Conservation (phyloP, 1,284 basidiomycete genomes). For the Sanghuangporus weigelae region DNA sequence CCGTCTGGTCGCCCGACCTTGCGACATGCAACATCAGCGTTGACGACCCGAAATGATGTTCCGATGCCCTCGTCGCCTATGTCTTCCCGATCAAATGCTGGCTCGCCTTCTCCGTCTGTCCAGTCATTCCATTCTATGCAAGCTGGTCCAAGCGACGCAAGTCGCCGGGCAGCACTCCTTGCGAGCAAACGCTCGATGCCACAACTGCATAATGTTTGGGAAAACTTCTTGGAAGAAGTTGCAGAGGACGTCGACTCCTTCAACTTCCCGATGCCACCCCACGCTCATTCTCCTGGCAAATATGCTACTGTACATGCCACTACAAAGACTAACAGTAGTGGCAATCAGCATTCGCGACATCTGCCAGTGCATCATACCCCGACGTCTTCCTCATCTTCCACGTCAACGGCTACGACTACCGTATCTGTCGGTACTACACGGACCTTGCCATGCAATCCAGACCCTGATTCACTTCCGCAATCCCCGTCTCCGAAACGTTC, state of each 20-base stretch:
- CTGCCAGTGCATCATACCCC: background rate
- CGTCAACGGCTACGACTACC: background rate
- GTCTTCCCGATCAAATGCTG: background rate
- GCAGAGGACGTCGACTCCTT: constrained; percentile 7
- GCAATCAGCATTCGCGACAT: background rate
- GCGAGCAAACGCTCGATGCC: constrained; percentile 15
- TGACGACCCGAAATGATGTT: background rate
- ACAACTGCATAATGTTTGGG: constrained; percentile 15
- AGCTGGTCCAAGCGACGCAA: background rate
- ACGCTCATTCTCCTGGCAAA: background rate
- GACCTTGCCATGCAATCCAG: background rate
- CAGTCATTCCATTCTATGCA: background rate
- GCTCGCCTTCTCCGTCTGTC: constrained; percentile 4
- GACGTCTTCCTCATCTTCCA: constrained; percentile 9
- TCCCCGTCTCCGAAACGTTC: background rate
- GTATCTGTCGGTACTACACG: background rate
- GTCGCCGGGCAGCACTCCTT: background rate
- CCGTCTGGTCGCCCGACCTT: background rate
- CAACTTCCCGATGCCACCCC: background rate
- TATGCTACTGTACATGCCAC: background rate
- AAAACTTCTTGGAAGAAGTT: constrained; percentile 14
- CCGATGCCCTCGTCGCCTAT: background rate
- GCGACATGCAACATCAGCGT: constrained; percentile 14
- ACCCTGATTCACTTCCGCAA: background rate
- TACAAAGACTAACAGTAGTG: background rate